A percentile compares a stretch with the other conserved stretches of the same genome.
Conservation (phyloP, 2,329 filamentous ascomycete species). For the Nothophoma quercina region DNA sequence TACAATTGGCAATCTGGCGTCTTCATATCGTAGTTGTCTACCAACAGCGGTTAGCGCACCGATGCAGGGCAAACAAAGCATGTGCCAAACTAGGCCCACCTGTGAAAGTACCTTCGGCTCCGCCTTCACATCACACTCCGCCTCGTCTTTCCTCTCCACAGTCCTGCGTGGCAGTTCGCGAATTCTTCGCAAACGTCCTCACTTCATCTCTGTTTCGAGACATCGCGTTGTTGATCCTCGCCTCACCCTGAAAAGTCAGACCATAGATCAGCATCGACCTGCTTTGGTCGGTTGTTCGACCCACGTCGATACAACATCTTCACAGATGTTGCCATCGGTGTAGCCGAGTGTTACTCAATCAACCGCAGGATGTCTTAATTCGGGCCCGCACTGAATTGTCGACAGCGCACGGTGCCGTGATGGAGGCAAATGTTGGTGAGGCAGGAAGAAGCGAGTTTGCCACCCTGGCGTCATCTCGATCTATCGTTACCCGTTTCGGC, state of each 20-base stretch:
- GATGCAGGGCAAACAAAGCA: slow-evolving; percentile 18
- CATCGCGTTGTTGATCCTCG: slow-evolving; percentile 30
- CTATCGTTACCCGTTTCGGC: slow-evolving; percentile 7
- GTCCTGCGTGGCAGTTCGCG: slow-evolving; percentile 19
- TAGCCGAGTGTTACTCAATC: slow-evolving; percentile 12
- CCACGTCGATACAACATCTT: slow-evolving; percentile 6
- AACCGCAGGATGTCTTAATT: slow-evolving; percentile 3
- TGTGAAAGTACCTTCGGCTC: slow-evolving; percentile 26
- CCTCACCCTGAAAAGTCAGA: slow-evolving; percentile 31
- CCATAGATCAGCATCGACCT: slow-evolving; percentile 34
- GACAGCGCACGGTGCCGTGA: slow-evolving; percentile 1
- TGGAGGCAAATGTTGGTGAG: slow-evolving; percentile 8
- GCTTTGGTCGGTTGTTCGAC: slow-evolving; percentile 14
- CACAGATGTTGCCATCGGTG: slow-evolving; percentile 9
- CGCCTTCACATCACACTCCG: slow-evolving; percentile 33
- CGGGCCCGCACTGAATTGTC: slow-evolving; percentile 3
- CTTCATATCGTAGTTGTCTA: background rate
- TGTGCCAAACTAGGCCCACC: slow-evolving; percentile 9
- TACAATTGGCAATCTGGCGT: slow-evolving; percentile 16
- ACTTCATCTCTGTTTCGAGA: slow-evolving; percentile 16
- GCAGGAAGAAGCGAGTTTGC: slow-evolving; percentile 16
- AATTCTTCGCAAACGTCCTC: slow-evolving; percentile 14
- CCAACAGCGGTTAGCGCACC: slow-evolving; percentile 9
- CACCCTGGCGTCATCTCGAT: slow-evolving; percentile 8
- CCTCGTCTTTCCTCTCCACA: slow-evolving; percentile 26